phyloP scores from a whole-genome alignment of 2,329 filamentous ascomycete species.

The Fusarium sarcochroum region DNA sequence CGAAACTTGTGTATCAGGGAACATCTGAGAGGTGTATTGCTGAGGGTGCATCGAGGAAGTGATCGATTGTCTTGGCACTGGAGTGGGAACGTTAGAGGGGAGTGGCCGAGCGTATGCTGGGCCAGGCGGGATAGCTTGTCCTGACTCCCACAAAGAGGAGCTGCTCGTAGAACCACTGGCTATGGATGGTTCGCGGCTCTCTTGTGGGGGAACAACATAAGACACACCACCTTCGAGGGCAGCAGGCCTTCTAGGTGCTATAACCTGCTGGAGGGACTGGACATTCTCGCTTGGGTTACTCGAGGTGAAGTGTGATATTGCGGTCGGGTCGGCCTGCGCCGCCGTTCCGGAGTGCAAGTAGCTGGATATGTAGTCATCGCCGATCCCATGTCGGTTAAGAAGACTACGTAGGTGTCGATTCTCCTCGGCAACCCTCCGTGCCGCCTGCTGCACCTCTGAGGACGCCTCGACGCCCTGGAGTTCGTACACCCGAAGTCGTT shows the following conservation, averaged over 20 bases:
- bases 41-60: conserved; percentile 43
- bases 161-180: conserved; percentile 52
- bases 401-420: conserved; percentile 75
- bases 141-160: conserved; percentile 53
- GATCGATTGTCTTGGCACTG: conserved; percentile 42
- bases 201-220: conserved; percentile 50
- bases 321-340: conserved; percentile 39
- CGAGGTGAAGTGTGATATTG: conserved; percentile 38
- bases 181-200: conserved; percentile 53
- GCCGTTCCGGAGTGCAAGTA: conserved; percentile 51
- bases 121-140: conserved; percentile 45
- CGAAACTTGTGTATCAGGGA: conserved; percentile 38
- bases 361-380: conserved; percentile 66
- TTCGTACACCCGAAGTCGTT: conserved; percentile 72
- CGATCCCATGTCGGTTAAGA: conserved; percentile 69
- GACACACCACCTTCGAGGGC: conserved; percentile 48
- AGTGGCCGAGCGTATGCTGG: conserved; percentile 49
- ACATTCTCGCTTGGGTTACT: conserved; percentile 47
- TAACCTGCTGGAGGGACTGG: conserved; percentile 56
- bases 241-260: conserved; percentile 55
- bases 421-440: conserved; percentile 77
- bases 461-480: conserved; percentile 76
- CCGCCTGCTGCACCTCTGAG: conserved; percentile 79
- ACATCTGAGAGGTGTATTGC: conserved; percentile 43
- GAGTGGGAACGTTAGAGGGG: conserved; percentile 41